Percentiles rank a stretch among this genome's conserved stretches.
These are phyloP conservation scores for Rusavskia elegans DNA, from an alignment of 495 filamentous ascomycete genomes.

Conservation along the genomic window DNA sequence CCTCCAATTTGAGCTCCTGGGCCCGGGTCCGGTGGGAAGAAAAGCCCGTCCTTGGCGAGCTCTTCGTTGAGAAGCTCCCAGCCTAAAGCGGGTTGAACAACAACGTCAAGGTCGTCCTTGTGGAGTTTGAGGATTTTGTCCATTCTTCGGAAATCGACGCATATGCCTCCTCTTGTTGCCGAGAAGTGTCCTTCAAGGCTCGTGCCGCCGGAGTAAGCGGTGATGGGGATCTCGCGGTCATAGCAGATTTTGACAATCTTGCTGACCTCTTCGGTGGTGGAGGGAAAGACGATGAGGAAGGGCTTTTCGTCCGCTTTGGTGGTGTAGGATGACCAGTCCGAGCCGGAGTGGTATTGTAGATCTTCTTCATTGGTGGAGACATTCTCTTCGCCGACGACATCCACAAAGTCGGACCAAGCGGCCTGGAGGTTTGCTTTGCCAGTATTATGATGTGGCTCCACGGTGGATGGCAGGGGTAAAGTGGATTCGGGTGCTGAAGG, in stretches of 20 bases:
- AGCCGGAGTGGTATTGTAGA: conserved; percentile 56
- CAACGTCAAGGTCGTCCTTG: conserved; percentile 61
- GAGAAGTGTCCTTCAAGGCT: conserved; percentile 70
- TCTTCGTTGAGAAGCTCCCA: conserved; percentile 68
- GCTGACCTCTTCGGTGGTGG: conserved; percentile 52
- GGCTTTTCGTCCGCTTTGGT: conserved; percentile 30
- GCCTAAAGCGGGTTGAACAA: conserved; percentile 67
- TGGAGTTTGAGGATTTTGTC: conserved; percentile 54
- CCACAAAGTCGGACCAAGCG: conserved; percentile 81
- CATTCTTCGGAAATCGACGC: conserved; percentile 65
- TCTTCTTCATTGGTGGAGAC: conserved; percentile 61
- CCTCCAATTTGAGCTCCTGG: conserved; percentile 50
- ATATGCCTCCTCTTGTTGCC: conserved; percentile 58
- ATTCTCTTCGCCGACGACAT: conserved; percentile 69
- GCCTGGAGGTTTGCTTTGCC: conserved; percentile 68
- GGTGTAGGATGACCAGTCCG: conserved; percentile 78
- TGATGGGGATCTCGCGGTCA: conserved; percentile 51
- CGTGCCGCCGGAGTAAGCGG: conserved; percentile 61
- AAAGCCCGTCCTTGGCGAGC: conserved; percentile 48
- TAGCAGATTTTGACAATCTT: conserved; percentile 64
- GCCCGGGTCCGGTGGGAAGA: conserved; percentile 75
- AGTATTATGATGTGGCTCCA: conserved; percentile 51
- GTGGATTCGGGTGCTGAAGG: conserved; percentile 55
- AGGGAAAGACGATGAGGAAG: conserved; percentile 51
- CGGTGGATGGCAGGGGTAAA: conserved; percentile 43